phyloP scores from a whole-genome alignment of 2,329 filamentous ascomycete species.

The Thielaviopsis populi region DNA sequence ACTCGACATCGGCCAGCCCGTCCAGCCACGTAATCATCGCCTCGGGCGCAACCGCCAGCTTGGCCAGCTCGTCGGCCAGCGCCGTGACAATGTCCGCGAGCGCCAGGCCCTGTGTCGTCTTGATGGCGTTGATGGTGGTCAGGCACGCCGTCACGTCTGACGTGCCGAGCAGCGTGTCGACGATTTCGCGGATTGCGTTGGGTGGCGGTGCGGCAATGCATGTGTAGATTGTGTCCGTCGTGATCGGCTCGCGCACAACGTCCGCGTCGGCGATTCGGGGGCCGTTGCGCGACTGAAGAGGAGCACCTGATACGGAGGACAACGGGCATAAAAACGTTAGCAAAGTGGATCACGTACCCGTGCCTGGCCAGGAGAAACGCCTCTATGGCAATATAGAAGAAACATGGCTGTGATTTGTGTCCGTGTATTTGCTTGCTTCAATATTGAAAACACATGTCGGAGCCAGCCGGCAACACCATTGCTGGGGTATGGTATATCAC shows the following conservation, averaged over 20 bases:
- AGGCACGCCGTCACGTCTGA: slow-evolving; percentile 82
- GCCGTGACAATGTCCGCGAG: slow-evolving; percentile 87
- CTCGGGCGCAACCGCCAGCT: slow-evolving; percentile 69
- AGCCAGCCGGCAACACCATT: background rate
- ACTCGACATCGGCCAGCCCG: slow-evolving; percentile 83
- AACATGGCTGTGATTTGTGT: background rate
- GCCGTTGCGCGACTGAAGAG: slow-evolving; percentile 44
- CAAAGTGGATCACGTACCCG: background rate
- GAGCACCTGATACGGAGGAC: slow-evolving; percentile 41
- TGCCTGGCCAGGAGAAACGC: background rate
- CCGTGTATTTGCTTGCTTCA: background rate
- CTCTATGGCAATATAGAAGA: too few relatives aligned
- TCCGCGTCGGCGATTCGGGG: slow-evolving; percentile 47
- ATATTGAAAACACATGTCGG: too few relatives aligned
- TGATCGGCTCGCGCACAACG: slow-evolving; percentile 60
- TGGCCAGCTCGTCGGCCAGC: slow-evolving; percentile 65
- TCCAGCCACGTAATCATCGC: slow-evolving; percentile 87
- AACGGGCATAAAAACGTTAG: too few relatives aligned
- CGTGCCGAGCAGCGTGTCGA: slow-evolving; percentile 68
- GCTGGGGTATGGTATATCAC: background rate
- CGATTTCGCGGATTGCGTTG: slow-evolving; percentile 69
- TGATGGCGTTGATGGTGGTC: slow-evolving; percentile 74
- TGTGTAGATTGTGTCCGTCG: slow-evolving; percentile 90
- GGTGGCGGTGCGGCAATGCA: slow-evolving; percentile 94
- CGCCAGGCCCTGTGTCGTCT: slow-evolving; percentile 70